Evolutionary conservation across 2,329 filamentous ascomycete genomes (phyloP), one percentile per base, ranked within the genome.

Genomic region (Aspergillus aculeatus): DNA sequence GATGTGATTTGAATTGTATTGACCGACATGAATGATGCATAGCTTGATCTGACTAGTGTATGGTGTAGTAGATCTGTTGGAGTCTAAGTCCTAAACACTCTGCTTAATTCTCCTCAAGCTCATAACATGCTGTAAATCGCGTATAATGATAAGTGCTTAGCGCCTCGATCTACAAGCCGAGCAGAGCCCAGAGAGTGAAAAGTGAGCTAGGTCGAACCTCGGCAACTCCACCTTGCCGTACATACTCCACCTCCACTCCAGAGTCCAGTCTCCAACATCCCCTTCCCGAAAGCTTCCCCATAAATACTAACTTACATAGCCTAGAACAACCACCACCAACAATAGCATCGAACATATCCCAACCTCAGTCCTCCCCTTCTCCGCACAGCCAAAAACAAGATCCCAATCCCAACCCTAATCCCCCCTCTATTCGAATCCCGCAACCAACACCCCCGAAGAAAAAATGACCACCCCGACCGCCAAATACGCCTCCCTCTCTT

Each of bases 401-500:
- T 10, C 7, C 4, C 31, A 35, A 35, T 16, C 12, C 5, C 12
- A 24, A 10, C 10, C 9, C 16, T 32, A 41, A 24, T 14, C 38
- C 31, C 21, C 21, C 2, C 21, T 21, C 21, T 21, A 47, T 47
- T 35, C 12, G 55, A 63, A 41, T 3, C 23, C 23, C 23, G 1
- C 23, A 23, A 23, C 23, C 23, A 21, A 49, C 51, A 11, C 23
- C 51, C 9, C 23, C 54, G 60, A 62, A 59, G 71, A 73, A 68
- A 12, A 62, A 59, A 72, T 58, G 53, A 66, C 68, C 47, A 74
- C 71, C 12, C 73, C 77, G 47, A 59, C 62, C 32, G 69, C 71
- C 2, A 63, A 73, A 62, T 63, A 72, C 63, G 69, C 70, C 54
- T 64, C 67, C 51, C 69, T 80, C 62, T 67, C 71, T 54, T 78